phyloP scores from a whole-genome alignment of 1,284 basidiomycete genomes.

The Rhodotorula sp. region DNA sequence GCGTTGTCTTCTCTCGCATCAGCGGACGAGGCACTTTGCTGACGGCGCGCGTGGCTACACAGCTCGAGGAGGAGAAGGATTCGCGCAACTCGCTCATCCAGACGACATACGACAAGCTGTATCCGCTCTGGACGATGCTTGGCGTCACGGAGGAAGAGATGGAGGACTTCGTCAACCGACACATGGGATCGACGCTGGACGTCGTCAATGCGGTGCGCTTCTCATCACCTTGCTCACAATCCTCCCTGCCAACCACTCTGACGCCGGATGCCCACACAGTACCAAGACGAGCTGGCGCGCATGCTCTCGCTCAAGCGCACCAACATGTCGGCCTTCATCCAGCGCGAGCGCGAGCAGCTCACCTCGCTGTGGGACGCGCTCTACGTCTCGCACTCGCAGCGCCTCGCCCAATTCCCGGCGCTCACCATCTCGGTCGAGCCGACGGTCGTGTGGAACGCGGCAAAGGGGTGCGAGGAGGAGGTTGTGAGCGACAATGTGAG shows the following conservation, averaged over 20 bases:
- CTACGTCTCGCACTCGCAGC: constrained; percentile 79
- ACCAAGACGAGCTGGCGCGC: constrained; percentile 84
- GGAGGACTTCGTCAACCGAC: constrained; percentile 75
- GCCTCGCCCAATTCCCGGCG: constrained; percentile 51
- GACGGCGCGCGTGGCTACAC: not conserved
- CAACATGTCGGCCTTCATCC: constrained; percentile 82
- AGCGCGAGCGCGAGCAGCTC: constrained; percentile 79
- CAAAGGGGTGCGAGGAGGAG: constrained; percentile 28
- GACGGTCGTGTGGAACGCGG: constrained; percentile 24
- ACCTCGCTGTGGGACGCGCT: constrained; percentile 79
- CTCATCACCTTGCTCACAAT: not conserved
- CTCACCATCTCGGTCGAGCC: constrained; percentile 33
- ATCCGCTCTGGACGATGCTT: constrained; percentile 74
- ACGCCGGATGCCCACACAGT: constrained; percentile 52
- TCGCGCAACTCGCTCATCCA: constrained; percentile 74
- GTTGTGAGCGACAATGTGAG: constrained; percentile 72
- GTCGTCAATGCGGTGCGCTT: constrained; percentile 61
- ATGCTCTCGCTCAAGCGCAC: constrained; percentile 87
- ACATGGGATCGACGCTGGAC: constrained; percentile 73
- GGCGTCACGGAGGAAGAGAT: constrained; percentile 71
- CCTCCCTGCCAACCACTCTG: not conserved
- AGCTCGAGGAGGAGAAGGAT: constrained; percentile 67
- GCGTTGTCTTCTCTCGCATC: constrained; percentile 4
- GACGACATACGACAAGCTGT: constrained; percentile 79
- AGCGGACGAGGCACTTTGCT: not conserved